These are phyloP conservation scores for Mrakia gelida DNA, from an alignment of 768 basidiomycete genomes.

Conservation along the genomic window DNA sequence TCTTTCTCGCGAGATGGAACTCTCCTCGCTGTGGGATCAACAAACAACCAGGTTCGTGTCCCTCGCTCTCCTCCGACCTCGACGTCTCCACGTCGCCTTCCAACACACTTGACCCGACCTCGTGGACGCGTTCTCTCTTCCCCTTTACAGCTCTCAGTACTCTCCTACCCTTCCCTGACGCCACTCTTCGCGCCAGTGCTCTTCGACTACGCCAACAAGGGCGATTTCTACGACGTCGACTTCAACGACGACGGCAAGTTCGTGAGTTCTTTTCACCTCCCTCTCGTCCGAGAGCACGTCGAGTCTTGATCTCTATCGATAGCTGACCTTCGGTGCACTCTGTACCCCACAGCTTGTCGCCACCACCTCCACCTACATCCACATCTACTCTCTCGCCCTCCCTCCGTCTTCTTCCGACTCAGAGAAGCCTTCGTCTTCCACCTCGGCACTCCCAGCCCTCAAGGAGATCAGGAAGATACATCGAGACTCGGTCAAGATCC, in stretches of 20 bases:
- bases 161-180: constrained; percentile 59
- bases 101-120: neutral
- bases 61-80: constrained; percentile 24
- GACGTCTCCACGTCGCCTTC: neutral
- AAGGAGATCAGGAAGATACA: constrained; percentile 25
- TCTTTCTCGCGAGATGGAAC: constrained; percentile 66
- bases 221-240: constrained; percentile 81
- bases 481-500: constrained; percentile 17
- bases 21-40: constrained; percentile 63
- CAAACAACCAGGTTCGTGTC: constrained; percentile 60
- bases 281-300: neutral
- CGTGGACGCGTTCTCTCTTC: constrained; percentile 15
- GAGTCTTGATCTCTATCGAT: neutral
- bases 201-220: constrained; percentile 50
- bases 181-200: constrained; percentile 48
- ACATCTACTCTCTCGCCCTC: constrained; percentile 36
- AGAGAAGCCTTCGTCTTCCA: constrained; percentile 18
- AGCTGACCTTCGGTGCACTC: neutral
- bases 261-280: constrained; percentile 46
- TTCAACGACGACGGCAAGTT: constrained; percentile 58
- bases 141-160: constrained; percentile 56
- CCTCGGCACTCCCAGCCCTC: neutral
- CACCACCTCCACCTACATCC: constrained; percentile 38
- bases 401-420: neutral
- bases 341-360: constrained; percentile 37